Percentiles rank a stretch among this genome's conserved stretches.
These are phyloP conservation scores for Triangularia verruculosa DNA, from an alignment of 2,329 filamentous ascomycete species.

Conservation along the genomic window DNA sequence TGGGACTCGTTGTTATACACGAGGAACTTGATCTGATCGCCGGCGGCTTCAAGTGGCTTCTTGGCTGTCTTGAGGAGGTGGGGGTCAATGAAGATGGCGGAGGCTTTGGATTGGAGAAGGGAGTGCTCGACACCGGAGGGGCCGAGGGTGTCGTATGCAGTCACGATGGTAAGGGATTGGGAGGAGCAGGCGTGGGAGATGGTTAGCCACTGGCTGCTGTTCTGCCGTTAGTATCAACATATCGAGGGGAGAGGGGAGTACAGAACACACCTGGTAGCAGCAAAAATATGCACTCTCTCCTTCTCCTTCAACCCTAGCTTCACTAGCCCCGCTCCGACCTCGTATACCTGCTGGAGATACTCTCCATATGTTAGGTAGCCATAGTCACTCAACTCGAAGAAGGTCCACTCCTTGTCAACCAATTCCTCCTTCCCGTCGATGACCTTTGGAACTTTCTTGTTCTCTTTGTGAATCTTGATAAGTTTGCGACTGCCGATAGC, in stretches of 20 bases:
- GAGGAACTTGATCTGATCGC: conserved; percentile 52
- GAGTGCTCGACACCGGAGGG: conserved; percentile 82
- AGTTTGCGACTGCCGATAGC: conserved; percentile 71
- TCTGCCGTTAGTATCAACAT: conserved; percentile 14
- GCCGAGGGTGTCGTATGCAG: conserved; percentile 90
- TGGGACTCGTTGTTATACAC: conserved; percentile 59
- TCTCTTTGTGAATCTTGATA: conserved; percentile 75
- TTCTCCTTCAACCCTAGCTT: conserved; percentile 66
- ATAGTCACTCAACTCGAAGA: conserved; percentile 79
- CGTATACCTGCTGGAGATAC: conserved; percentile 67
- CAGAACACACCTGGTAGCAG: conserved; percentile 67
- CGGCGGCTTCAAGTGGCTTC: conserved; percentile 54
- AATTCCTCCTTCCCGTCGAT: conserved; percentile 75
- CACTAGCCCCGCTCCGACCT: conserved; percentile 70
- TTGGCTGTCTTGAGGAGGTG: conserved; percentile 64
- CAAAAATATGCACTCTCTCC: conserved; percentile 77
- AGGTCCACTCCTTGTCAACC: conserved; percentile 89
- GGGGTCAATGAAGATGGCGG: conserved; percentile 84
- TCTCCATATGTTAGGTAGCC: conserved; percentile 75
- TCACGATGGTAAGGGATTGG: conserved; percentile 88
- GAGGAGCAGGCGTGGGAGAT: conserved; percentile 74
- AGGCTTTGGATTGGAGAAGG: conserved; percentile 73
- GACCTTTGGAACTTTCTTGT: conserved; percentile 85
- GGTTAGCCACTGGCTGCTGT: conserved; percentile 76
- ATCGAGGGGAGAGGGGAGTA: conserved; percentile 7